These are phyloP conservation scores for Aspergillus biplanus DNA, from an alignment of 495 filamentous ascomycete species.

Conservation along the genomic window DNA sequence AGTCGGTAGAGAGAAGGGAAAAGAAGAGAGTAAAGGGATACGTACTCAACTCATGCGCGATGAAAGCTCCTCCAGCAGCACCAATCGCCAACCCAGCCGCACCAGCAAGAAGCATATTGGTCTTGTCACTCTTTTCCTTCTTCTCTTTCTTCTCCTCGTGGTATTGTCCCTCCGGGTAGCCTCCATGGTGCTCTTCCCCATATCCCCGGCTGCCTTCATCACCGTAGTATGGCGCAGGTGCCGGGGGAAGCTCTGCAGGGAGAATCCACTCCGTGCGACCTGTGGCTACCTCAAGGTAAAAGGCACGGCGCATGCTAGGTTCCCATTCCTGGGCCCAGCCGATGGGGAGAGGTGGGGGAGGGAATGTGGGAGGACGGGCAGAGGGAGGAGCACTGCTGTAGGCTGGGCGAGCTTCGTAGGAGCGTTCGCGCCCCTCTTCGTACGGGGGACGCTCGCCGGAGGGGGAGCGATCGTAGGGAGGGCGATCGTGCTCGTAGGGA, in stretches of 20 bases:
- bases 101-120: slow-evolving; percentile 52
- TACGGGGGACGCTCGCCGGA: slow-evolving; percentile 22
- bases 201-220: not conserved
- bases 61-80: slow-evolving; percentile 57
- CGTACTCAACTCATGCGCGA: slow-evolving; percentile 58
- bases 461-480: slow-evolving; percentile 22
- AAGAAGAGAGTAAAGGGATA: slow-evolving; percentile 7
- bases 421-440: slow-evolving; percentile 16
- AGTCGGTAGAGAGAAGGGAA: not conserved
- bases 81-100: slow-evolving; percentile 61
- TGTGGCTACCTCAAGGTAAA: slow-evolving; percentile 61
- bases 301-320: slow-evolving; percentile 57
- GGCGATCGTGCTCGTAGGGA: slow-evolving; percentile 21
- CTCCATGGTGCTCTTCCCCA: not conserved
- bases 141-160: slow-evolving; percentile 33
- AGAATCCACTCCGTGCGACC: slow-evolving; percentile 65
- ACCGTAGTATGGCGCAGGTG: slow-evolving; percentile 19
- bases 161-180: not conserved
- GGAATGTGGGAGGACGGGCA: slow-evolving; percentile 37
- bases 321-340: slow-evolving; percentile 68
- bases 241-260: slow-evolving; percentile 34
- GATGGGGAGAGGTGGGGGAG: slow-evolving; percentile 55
- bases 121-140: slow-evolving; percentile 50
- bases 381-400: slow-evolving; percentile 22
- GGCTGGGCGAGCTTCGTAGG: slow-evolving; percentile 18